Base-by-base conservation (phyloP, 2,329 filamentous ascomycete genomes). In the Tolypocladium inflatum region DNA sequence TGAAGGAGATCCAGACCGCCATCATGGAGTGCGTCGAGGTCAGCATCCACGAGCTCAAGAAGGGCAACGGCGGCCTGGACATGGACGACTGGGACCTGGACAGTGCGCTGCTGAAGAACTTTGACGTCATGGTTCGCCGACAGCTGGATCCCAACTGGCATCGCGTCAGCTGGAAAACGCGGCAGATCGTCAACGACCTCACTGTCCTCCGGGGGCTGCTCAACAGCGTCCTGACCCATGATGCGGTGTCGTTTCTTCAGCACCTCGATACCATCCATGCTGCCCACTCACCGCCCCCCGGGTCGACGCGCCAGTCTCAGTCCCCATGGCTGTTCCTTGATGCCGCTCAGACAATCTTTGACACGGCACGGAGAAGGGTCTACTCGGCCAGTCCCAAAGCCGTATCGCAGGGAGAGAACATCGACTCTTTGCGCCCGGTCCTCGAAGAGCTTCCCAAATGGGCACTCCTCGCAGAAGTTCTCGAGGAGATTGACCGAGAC, bases 141-240 rank as follows among this genome's bases (percentile, higher is more conserved):
- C 94, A 99, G 71, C 78, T 99, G 21, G 92, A 97, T 68, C 92
- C 93, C 5, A 92, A 97, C 59, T 99, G 94, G 94, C 94, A 99
- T 75, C 85, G 94, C 57, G 90, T 96, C 55, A 97, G 89, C 71
- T 96, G 90, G 80, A 91, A 94, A 73, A 97, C 93, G 2, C 90
- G 89, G 66, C 92, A 97, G 73, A 96, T 99, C 64, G 93, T 96
- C 58, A 88, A 87, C 66, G 94, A 97, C 69, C 73, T 99, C 64
- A 88, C 87, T 0, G 86, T 96, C 21, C 79, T 99, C 42, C 84
- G 93, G 58, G 86, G 85, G 26, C 87, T 97, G 71, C 80, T 99
- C 19, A 88, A 93, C 72, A 88, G 79, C 41, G 78, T 99, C 23
- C 80, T 99, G 33, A 87, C 88, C 2, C 90, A 94, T 64, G 94